Base-by-base conservation (phyloP, 2,329 filamentous ascomycete species). In the Pezicula radicicola region DNA sequence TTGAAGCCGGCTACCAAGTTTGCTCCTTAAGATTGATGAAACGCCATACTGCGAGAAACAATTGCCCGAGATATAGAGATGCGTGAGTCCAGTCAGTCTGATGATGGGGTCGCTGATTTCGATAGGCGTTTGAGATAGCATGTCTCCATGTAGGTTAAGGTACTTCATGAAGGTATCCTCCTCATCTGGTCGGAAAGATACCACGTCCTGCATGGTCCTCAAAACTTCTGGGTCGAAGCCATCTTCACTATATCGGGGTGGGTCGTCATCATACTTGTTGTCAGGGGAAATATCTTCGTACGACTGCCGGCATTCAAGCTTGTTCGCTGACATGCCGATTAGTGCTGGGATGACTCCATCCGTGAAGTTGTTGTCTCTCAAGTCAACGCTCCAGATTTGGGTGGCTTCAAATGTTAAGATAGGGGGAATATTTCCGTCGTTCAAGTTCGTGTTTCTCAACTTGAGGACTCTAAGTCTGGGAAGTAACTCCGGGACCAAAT, bases 301-400 rank as follows among this genome's bases (percentile, higher is more conserved):
- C 12, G n/a, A 16, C 13, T 27, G 13, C 10, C n/a, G 42, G 3
- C n/a, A 42, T 25, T 42, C n/a, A 8, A 45, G 42, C 27, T 15
- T 25, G 5, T 4, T 15, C 42, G 27, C 25, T 25, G 42, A 25
- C 15, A 45, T 25, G n/a, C 63, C 41, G 6, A 64, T 54, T 13
- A 76, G 55, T 3, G 46, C 36, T 7, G 68, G 60, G 10, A 82
- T 59, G 3, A 68, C 58, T 2, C 36, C 58, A 58, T 84, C 80
- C 0, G 73, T 76, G 9, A 85, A 60, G 10, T 69, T 71, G 56
- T 85, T 86, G 6, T 72, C 49, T 36, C 72, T 69, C 1, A 85
- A 46, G 55, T 85, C 80, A 4, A 85, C 61, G 57, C 81, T 82
- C 81, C 81, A 85, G 10, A 85, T 63, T 27, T 70, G 74, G 10